These are phyloP conservation scores for Tetradesmus obliquus DNA, from an alignment of 139 green algal species.

Conservation along the genomic window DNA sequence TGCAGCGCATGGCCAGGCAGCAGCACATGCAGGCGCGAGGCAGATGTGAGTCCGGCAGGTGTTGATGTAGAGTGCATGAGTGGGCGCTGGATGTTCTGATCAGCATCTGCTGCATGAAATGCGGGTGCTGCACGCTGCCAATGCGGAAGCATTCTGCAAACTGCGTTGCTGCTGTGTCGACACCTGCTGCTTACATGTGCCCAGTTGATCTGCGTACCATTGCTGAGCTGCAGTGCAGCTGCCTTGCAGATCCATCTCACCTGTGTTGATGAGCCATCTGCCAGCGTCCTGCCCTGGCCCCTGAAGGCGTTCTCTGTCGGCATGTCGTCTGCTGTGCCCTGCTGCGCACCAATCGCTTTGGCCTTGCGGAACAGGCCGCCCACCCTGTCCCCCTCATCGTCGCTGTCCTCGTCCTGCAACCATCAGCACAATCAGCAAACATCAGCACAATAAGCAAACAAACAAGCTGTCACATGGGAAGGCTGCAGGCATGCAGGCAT, in stretches of 20 bases:
- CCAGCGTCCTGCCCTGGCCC: conserved; percentile 69
- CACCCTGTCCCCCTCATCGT: conserved; percentile 59
- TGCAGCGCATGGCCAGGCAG: background rate
- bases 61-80: background rate
- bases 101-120: background rate
- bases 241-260: background rate
- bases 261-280: conserved; percentile 40
- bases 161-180: background rate
- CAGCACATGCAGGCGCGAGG: background rate
- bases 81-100: background rate
- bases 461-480: background rate
- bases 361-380: conserved; percentile 75
- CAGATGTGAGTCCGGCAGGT: background rate
- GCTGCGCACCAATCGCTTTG: conserved; percentile 61
- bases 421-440: background rate
- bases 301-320: background rate
- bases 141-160: background rate
- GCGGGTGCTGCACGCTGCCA: background rate
- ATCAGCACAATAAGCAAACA: background rate
- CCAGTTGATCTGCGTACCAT: background rate
- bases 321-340: conserved; percentile 72
- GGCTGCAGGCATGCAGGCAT: background rate
- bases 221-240: background rate
- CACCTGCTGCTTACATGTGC: background rate
- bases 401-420: conserved; percentile 40